Conservation (phyloP, 2,329 filamentous ascomycete genomes). For the Monilinia fructicola region DNA sequence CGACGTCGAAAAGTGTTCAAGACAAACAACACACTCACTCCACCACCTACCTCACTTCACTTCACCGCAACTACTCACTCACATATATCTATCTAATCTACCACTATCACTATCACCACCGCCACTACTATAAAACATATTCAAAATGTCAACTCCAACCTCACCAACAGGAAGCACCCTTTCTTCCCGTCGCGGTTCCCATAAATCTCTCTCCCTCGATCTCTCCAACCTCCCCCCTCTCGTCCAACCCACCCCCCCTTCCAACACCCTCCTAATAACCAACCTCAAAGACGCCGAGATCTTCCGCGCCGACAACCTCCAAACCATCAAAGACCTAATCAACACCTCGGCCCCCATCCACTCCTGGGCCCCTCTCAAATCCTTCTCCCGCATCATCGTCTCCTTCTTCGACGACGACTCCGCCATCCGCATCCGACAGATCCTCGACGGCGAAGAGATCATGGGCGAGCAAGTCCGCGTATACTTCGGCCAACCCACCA, state of each 20-base stretch:
- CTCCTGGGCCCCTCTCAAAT: conserved; percentile 77
- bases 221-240: conserved; percentile 70
- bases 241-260: conserved; percentile 68
- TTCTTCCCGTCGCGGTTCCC: conserved; percentile 30
- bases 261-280: conserved; percentile 83
- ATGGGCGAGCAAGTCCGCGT: conserved; percentile 68
- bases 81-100: background rate
- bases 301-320: conserved; percentile 72
- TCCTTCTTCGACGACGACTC: conserved; percentile 71
- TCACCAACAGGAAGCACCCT: conserved; percentile 30
- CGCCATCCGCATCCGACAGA: conserved; percentile 67
- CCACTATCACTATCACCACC: background rate
- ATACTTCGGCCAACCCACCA: conserved; percentile 65
- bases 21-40: background rate
- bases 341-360: conserved; percentile 68
- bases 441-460: conserved; percentile 72
- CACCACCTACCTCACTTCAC: background rate
- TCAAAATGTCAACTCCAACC: conserved; percentile 16
- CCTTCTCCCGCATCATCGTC: conserved; percentile 77
- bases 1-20: background rate
- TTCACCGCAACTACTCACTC: conserved; percentile 4
- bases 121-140: conserved; percentile 17
- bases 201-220: conserved; percentile 64
- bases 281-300: conserved; percentile 72
- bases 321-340: conserved; percentile 71